Percentiles rank a stretch among this genome's conserved stretches.
Evolutionary conservation across 2,329 filamentous ascomycete species (phyloP).

Genomic region (Aquanectria penicillioides): DNA sequence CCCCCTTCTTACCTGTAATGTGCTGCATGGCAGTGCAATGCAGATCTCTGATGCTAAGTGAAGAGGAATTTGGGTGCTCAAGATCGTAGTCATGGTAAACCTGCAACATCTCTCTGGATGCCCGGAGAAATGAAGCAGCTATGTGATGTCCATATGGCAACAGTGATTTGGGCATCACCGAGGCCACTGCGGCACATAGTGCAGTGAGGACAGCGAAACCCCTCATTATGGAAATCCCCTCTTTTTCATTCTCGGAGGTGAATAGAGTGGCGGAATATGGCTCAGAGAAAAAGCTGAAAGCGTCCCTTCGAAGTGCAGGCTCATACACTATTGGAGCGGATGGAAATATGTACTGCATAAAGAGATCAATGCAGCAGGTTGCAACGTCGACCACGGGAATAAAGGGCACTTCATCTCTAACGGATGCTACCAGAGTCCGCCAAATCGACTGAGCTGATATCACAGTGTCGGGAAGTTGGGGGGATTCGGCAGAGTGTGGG

Average conservation of each 20-base stretch:
- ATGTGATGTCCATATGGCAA: not conserved
- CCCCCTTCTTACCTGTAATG: conserved; percentile 1
- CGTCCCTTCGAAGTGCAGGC: not conserved
- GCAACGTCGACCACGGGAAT: not conserved
- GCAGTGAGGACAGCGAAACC: not conserved
- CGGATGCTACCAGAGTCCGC: not conserved
- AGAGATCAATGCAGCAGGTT: not conserved
- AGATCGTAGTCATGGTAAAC: conserved; percentile 19
- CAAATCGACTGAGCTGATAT: not conserved
- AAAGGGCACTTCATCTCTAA: not conserved
- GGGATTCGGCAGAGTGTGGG: too few relatives aligned
- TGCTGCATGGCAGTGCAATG: conserved; percentile 10
- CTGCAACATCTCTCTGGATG: conserved; percentile 2
- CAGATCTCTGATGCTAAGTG: conserved; percentile 9
- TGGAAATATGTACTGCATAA: not conserved
- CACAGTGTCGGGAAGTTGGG: too few relatives aligned
- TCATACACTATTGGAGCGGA: not conserved
- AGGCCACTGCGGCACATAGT: not conserved
- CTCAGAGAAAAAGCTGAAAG: not conserved
- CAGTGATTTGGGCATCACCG: not conserved
- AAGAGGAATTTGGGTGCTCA: conserved; percentile 15
- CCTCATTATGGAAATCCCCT: not conserved
- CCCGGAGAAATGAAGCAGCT: not conserved
- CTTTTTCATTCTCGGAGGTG: not conserved
- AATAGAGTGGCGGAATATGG: not conserved